Evolutionary conservation across 2,329 filamentous ascomycete genomes (phyloP), one percentile per base, ranked within the genome.

Genomic region (Cryphonectria radicalis): DNA sequence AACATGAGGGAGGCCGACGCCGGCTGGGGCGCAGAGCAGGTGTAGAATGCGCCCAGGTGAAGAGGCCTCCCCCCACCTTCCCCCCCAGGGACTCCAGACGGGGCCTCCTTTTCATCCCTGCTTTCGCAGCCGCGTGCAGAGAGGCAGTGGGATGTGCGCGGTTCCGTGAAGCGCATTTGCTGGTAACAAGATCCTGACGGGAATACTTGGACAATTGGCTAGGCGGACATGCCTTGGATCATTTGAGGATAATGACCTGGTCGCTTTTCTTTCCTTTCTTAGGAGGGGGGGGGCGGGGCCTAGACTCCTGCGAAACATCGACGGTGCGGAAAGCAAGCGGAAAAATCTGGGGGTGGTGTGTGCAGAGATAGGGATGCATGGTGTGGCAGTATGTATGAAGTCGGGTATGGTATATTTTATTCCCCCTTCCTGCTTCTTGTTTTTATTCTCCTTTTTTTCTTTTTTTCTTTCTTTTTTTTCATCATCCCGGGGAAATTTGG

Each of bases 1-100:
- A 94, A 93, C 85, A 94, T 94, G 92, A 90, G 92, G 80, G 92
- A 93, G 80, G 89, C 89, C 74, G 91, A 93, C 77, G 87, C 88
- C 75, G 90, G 91, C 77, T 94, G 92, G 91, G 92, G 91, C 70
- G 91, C 91, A 73, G 92, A 93, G 85, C 90, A 93, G 84, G 91
- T 93, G 76, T 93, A 90, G 81, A 50, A 75, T 73, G 25, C 37
- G 10, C 73, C 25, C 22, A 32, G 57, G 40, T 37, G 32, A 4
- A 22, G 35, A 37, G 37, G 7, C 37, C 7, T n/a, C n/a, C n/a
- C n/a, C n/a, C n/a, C n/a, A n/a, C n/a, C n/a, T n/a, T n/a, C 37
- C 37, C 35, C 37, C 5, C 4, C 55, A 2, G 3, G 25, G 28
- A n/a, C 19, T 25, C 46, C 46, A 42, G 32, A 55, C 46, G 64